phyloP scores from a whole-genome alignment of 2,329 filamentous ascomycete genomes.

The Xylaria sp. region DNA sequence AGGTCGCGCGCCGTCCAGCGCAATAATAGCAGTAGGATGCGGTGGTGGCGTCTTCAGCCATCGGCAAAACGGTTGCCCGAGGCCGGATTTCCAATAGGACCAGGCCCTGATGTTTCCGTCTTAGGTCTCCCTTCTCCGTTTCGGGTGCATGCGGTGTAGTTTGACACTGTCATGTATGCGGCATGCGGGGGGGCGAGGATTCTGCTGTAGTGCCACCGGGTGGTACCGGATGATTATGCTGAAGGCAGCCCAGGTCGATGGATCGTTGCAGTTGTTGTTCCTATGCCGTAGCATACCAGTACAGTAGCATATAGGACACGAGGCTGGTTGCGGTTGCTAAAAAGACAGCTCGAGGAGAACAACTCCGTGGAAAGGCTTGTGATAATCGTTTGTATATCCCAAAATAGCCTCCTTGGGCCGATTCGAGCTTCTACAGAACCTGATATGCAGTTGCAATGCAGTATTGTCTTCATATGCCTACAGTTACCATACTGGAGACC shows the following conservation, averaged over 20 bases:
- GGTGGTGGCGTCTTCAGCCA: slow-evolving; percentile 26
- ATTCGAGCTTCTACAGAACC: neutral
- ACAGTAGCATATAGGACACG: neutral
- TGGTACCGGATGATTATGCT: neutral
- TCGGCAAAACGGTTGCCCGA: slow-evolving; percentile 24
- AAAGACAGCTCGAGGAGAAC: slow-evolving; percentile 22
- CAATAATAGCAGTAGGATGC: neutral
- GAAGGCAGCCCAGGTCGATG: slow-evolving; percentile 14
- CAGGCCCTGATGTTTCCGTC: slow-evolving; percentile 1
- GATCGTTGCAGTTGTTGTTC: slow-evolving; percentile 26
- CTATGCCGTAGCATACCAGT: neutral
- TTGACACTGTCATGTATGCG: neutral
- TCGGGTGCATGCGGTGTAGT: slow-evolving; percentile 9
- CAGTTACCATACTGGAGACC: slow-evolving; percentile 12
- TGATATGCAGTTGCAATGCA: slow-evolving; percentile 10
- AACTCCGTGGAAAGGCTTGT: slow-evolving; percentile 11
- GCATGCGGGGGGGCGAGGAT: slow-evolving; percentile 2
- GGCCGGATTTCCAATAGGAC: slow-evolving; percentile 7
- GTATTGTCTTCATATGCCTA: slow-evolving; percentile 17
- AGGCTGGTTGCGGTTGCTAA: slow-evolving; percentile 21
- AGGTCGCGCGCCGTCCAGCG: slow-evolving; percentile 13
- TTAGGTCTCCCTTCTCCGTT: neutral
- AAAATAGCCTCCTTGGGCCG: slow-evolving; percentile 29
- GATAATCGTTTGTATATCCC: slow-evolving; percentile 16
- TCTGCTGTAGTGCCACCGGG: slow-evolving; percentile 12